Conservation (phyloP, 129 eudicot genomes). For the Arctium minus region DNA sequence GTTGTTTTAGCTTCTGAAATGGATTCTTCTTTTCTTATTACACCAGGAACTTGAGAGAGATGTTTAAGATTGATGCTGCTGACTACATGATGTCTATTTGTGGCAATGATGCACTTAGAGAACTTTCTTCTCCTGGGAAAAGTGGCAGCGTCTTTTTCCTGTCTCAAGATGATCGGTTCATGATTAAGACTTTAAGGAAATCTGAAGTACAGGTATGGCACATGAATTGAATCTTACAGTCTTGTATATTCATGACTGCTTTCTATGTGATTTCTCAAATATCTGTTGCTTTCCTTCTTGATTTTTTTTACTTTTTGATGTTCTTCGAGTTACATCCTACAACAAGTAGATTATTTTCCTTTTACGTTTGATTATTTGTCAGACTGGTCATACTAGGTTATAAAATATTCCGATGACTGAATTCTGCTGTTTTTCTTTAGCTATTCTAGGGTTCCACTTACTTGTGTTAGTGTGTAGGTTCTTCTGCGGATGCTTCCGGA, state of each 20-base stretch:
- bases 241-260: not conserved
- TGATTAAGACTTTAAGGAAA: conserved; percentile 85
- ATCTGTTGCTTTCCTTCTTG: not conserved
- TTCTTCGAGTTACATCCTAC: not conserved
- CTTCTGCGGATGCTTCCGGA: conserved; percentile 93
- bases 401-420: not conserved
- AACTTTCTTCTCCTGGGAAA: conserved; percentile 97
- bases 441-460: not conserved
- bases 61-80: conserved; percentile 98
- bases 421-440: not conserved
- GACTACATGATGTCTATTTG: conserved; percentile 99
- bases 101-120: conserved; percentile 94
- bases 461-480: conserved; percentile 49
- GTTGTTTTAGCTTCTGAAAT: not conserved
- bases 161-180: conserved; percentile 96
- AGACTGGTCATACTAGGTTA: not conserved
- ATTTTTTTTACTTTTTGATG: not conserved
- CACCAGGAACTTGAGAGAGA: conserved; percentile 84
- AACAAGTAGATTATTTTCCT: not conserved
- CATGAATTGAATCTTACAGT: conserved; percentile 8
- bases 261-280: not conserved
- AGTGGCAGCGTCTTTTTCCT: conserved; percentile 96
- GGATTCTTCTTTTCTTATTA: not conserved
- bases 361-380: not conserved
- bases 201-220: conserved; percentile 87